phyloP scores from a whole-genome alignment of 371 early-diverging fungal genomes.

The Conidiobolus incongruus region DNA sequence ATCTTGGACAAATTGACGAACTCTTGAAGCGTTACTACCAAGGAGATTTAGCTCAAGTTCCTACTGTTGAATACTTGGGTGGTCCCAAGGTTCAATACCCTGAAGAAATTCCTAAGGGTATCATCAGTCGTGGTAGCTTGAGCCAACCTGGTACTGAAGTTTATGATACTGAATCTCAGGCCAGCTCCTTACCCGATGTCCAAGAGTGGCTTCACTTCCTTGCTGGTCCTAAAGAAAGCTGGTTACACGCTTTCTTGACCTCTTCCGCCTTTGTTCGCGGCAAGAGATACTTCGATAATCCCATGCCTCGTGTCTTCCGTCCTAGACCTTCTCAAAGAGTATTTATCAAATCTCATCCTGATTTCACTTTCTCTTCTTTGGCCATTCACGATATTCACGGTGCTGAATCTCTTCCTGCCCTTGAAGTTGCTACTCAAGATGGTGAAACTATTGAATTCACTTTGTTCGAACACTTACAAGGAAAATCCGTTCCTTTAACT shows the following conservation, averaged over 20 bases:
- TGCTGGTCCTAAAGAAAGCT: slow-evolving; percentile 42
- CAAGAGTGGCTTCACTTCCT: slow-evolving; percentile 49
- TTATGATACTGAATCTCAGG: slow-evolving; percentile 21
- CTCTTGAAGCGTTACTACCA: slow-evolving; percentile 60
- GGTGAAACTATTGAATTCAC: slow-evolving; percentile 36
- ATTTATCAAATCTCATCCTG: slow-evolving; percentile 23
- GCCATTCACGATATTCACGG: slow-evolving; percentile 23
- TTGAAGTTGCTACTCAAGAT: slow-evolving; percentile 30
- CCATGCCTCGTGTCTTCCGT: slow-evolving; percentile 47
- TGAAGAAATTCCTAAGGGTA: background rate
- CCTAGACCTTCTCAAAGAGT: slow-evolving; percentile 68
- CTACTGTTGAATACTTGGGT: slow-evolving; percentile 65
- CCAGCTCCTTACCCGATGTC: slow-evolving; percentile 31
- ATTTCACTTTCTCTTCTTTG: slow-evolving; percentile 33
- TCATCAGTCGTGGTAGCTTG: slow-evolving; percentile 6
- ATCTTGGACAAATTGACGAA: slow-evolving; percentile 58
- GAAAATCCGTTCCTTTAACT: slow-evolving; percentile 32
- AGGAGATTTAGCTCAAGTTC: slow-evolving; percentile 34
- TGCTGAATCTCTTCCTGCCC: slow-evolving; percentile 28
- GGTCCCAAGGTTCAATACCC: slow-evolving; percentile 15
- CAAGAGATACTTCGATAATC: slow-evolving; percentile 50
- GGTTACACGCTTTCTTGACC: slow-evolving; percentile 75
- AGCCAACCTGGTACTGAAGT: slow-evolving; percentile 10
- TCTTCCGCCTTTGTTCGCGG: slow-evolving; percentile 65
- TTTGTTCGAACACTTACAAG: slow-evolving; percentile 39